Conservation (phyloP, 331 rosid species). For the Quercus tomentella region DNA sequence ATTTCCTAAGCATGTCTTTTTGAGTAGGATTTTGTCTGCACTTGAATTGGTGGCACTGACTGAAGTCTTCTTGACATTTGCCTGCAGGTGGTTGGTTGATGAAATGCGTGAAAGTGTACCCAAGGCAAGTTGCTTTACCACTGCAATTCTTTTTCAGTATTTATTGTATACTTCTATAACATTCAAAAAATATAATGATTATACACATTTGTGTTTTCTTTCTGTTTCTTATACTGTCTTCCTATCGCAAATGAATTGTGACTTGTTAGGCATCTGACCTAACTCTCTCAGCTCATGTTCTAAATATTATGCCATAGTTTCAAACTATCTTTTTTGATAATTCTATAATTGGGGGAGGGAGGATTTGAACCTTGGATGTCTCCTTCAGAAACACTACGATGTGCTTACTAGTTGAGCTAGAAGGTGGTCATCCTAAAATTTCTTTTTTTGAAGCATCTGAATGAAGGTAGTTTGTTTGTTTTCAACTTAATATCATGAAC, state of each 20-base stretch:
- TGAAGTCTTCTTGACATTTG: constrained; percentile 21
- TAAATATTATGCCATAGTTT: not conserved
- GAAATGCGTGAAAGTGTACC: constrained; percentile 91
- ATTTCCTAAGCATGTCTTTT: not conserved
- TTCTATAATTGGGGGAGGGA: too few relatives aligned
- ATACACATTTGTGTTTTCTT: not conserved
- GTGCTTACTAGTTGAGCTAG: too few relatives aligned
- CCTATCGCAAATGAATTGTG: not conserved
- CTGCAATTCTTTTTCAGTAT: not conserved
- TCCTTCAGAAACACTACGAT: too few relatives aligned
- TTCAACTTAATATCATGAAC: not conserved
- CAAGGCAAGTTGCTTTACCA: constrained; percentile 48
- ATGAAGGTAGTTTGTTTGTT: not conserved
- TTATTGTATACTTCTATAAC: not conserved
- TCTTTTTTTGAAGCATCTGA: not conserved
- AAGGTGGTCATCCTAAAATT: not conserved
- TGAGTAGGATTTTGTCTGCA: not conserved
- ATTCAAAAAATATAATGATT: not conserved
- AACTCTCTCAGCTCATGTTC: not conserved
- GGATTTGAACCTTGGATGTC: too few relatives aligned
- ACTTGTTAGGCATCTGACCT: not conserved
- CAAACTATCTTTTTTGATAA: not conserved
- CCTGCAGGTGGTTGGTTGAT: constrained; percentile 86
- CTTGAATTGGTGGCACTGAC: constrained; percentile 10
- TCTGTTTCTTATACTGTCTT: not conserved